These are phyloP conservation scores for Plectosphaerella sp. DNA, from an alignment of 2,329 filamentous ascomycete genomes.

Conservation along the genomic window DNA sequence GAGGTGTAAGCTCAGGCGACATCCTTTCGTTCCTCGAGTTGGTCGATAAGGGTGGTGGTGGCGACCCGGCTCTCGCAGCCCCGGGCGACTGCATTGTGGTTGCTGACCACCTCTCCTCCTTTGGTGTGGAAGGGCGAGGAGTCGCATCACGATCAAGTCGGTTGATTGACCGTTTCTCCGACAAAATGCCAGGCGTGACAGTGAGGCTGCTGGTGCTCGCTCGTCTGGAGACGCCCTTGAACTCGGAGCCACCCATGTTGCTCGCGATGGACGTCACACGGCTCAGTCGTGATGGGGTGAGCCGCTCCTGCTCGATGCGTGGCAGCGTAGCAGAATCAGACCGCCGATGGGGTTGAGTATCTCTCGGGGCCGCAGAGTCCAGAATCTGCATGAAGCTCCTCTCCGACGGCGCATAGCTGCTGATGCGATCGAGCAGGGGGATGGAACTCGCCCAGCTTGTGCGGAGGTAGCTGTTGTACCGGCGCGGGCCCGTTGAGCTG, in stretches of 20 bases:
- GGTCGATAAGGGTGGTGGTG: not conserved
- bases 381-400: constrained; percentile 1
- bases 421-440: constrained; percentile 11
- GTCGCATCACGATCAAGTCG: not conserved
- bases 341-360: not conserved
- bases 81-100: constrained; percentile 8
- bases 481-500: constrained; percentile 8
- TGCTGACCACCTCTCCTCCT: constrained; percentile 10
- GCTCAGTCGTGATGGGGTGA: constrained; percentile 5
- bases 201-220: no score
- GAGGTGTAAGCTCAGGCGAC: constrained; percentile 2
- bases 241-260: not conserved
- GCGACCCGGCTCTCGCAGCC: constrained; percentile 2
- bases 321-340: constrained; percentile 11
- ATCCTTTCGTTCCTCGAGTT: not conserved
- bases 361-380: not conserved
- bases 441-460: constrained; percentile 13
- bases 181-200: no score
- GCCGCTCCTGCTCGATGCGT: constrained; percentile 7
- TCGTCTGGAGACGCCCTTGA: no score
- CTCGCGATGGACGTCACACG: constrained; percentile 5
- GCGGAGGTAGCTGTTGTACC: constrained; percentile 9
- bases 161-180: no score
- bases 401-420: constrained; percentile 11
- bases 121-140: not conserved